Percentiles rank a stretch among this genome's conserved stretches.
These are phyloP conservation scores for Aspergillus clavatus DNA, from an alignment of 2,329 filamentous ascomycete species.

Conservation along the genomic window DNA sequence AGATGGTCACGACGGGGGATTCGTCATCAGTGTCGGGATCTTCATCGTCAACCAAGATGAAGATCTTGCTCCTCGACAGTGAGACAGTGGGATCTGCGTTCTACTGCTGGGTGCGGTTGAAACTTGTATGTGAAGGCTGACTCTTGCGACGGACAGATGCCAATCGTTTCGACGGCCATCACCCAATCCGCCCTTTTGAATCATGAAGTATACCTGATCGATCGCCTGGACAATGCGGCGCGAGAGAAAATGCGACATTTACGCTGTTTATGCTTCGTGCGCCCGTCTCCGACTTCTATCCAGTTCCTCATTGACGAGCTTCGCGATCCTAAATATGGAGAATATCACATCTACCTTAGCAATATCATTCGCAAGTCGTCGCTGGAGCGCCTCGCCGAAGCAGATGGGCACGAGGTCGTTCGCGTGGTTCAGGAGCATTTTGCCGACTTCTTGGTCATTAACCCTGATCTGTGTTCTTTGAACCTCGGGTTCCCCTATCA, in stretches of 20 bases:
- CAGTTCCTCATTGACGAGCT: slow-evolving; percentile 93
- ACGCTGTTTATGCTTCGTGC: slow-evolving; percentile 85
- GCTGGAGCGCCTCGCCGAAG: slow-evolving; percentile 87
- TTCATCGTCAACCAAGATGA: slow-evolving; percentile 82
- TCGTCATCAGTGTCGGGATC: slow-evolving; percentile 51
- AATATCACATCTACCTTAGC: slow-evolving; percentile 96
- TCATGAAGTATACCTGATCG: slow-evolving; percentile 96
- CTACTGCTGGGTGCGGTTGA: slow-evolving; percentile 1
- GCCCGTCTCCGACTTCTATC: slow-evolving; percentile 87
- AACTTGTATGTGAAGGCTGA: slow-evolving; percentile 21
- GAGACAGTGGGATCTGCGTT: slow-evolving; percentile 63
- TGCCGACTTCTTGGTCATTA: slow-evolving; percentile 91
- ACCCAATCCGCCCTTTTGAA: slow-evolving; percentile 93
- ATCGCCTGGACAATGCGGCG: slow-evolving; percentile 82
- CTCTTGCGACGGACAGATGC: slow-evolving; percentile 49
- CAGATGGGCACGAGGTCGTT: slow-evolving; percentile 95
- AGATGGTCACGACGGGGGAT: slow-evolving; percentile 87
- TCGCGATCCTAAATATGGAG: slow-evolving; percentile 91
- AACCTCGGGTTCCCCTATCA: slow-evolving; percentile 67
- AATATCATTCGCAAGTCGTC: slow-evolving; percentile 97
- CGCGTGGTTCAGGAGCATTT: slow-evolving; percentile 93
- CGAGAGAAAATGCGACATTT: slow-evolving; percentile 98
- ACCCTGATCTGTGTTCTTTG: slow-evolving; percentile 85
- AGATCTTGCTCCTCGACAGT: slow-evolving; percentile 87
- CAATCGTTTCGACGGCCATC: slow-evolving; percentile 89